These are phyloP conservation scores for Malus hybrid DNA, from an alignment of 331 rosid genomes.

Conservation along the genomic window DNA sequence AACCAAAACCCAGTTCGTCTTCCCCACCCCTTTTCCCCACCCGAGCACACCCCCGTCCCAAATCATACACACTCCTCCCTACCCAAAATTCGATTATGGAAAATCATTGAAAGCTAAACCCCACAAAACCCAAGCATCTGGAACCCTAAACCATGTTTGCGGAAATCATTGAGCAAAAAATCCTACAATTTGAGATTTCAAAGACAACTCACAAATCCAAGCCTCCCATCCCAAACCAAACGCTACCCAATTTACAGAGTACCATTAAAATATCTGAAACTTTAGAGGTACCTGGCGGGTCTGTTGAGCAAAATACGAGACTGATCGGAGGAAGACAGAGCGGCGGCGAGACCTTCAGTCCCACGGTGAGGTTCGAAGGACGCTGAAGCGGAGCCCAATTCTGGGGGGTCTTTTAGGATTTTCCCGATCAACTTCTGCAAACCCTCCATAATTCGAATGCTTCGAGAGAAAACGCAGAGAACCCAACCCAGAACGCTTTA, in stretches of 20 bases:
- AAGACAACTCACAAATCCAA: background rate
- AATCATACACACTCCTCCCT: too few relatives aligned
- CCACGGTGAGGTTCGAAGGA: constrained; percentile 11
- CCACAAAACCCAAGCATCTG: background rate
- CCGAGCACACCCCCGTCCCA: too few relatives aligned
- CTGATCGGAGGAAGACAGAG: constrained; percentile 30
- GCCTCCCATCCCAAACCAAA: background rate
- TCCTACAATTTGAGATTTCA: background rate
- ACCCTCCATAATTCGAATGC: constrained; percentile 24
- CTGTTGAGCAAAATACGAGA: constrained; percentile 33
- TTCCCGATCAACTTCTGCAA: constrained; percentile 23
- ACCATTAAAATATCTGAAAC: background rate
- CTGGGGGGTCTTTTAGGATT: constrained; percentile 19
- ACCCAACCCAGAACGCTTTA: too few relatives aligned
- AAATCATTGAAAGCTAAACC: background rate
- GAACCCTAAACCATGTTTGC: background rate
- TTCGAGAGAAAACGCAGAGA: too few relatives aligned
- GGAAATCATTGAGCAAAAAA: background rate
- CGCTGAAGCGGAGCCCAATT: background rate
- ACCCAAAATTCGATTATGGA: background rate
- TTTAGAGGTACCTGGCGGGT: constrained; percentile 35
- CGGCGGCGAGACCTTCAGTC: constrained; percentile 20
- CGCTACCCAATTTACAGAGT: background rate
- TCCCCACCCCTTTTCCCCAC: too few relatives aligned
- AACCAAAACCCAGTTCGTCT: too few relatives aligned